Evolutionary conservation across 139 green algal species (phyloP), one percentile per base, ranked within the genome.

Genomic region (Micractinium conductrix): DNA sequence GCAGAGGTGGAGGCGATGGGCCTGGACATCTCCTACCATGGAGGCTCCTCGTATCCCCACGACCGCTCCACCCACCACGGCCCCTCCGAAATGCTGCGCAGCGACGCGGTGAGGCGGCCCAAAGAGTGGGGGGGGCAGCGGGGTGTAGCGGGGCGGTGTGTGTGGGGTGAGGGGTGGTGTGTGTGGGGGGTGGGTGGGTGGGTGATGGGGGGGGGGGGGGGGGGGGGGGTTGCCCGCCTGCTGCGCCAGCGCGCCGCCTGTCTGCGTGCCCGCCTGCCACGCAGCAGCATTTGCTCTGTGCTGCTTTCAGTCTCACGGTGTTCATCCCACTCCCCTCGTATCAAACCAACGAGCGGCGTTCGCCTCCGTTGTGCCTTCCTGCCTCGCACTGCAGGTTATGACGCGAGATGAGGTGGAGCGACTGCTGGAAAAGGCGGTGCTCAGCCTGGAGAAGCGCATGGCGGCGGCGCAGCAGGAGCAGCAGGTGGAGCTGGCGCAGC

Each of bases 1-100:
- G 3, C 67, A 53, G 86, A 92, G 28, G 91, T 93, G 44, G 94
- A 97, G 93, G 74, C 87, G 21, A 69, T 87, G 44, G 94, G 94
- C 44, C 86, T 97, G 40, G 94, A 97, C 79, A 85, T 91, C 21
- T 92, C 83, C 38, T 81, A 95, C 81, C 94, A 97, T 73, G 94
- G 70, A 48, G 87, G 87, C 22, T 83, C 60, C 42, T 78, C 79
- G 30, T 91, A 91, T 58, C 87, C 87, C 2, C 83, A 90, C 58
- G 79, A 85, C 26, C 40, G 40, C 21, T 55, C 53, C n/a, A n/a
- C n/a, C 22, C 24, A 45, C 1, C 33, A 22, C 38, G 53, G 24
- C 26, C 43, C n/a, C 58, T 44, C 22, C 70, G 44, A 2, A 45
- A 33, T 26, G 9, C 70, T 58, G 70, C 70, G 24, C 19, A 55